Conservation (phyloP, 768 basidiomycete species). For the Trametes cubensis region DNA sequence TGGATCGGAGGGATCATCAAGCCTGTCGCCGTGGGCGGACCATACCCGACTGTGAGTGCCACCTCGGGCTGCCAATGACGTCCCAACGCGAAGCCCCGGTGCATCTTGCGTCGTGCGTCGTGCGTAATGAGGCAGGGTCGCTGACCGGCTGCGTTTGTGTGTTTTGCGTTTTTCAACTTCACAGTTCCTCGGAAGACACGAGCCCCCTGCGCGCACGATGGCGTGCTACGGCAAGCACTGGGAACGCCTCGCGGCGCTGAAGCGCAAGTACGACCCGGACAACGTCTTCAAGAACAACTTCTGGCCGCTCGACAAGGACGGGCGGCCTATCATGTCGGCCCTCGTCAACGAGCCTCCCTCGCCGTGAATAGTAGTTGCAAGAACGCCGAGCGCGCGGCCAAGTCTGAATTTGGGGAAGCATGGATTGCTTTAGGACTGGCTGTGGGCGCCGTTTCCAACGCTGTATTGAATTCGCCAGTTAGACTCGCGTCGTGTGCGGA, state of each 20-base stretch:
- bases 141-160: neutral
- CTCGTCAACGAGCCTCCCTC: constrained; percentile 60
- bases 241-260: constrained; percentile 68
- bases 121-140: neutral
- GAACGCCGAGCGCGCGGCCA: too few species aligned
- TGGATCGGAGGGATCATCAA: constrained; percentile 81
- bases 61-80: neutral
- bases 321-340: constrained; percentile 52
- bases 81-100: too few species aligned
- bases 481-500: too few species aligned
- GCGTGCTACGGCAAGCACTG: constrained; percentile 78
- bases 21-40: constrained; percentile 75
- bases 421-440: too few species aligned
- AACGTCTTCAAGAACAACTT: constrained; percentile 77
- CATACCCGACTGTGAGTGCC: constrained; percentile 76
- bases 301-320: constrained; percentile 73
- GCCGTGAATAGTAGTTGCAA: constrained; percentile 4
- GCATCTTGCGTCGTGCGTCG: too few species aligned
- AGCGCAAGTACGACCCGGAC: constrained; percentile 74
- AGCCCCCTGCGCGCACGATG: constrained; percentile 61
- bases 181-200: constrained; percentile 77
- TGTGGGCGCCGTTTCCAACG: too few species aligned
- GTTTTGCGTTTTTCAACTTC: neutral
- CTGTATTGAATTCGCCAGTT: too few species aligned
- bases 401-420: too few species aligned